phyloP scores from a whole-genome alignment of 768 basidiomycete species.

The Trametes maxima region DNA sequence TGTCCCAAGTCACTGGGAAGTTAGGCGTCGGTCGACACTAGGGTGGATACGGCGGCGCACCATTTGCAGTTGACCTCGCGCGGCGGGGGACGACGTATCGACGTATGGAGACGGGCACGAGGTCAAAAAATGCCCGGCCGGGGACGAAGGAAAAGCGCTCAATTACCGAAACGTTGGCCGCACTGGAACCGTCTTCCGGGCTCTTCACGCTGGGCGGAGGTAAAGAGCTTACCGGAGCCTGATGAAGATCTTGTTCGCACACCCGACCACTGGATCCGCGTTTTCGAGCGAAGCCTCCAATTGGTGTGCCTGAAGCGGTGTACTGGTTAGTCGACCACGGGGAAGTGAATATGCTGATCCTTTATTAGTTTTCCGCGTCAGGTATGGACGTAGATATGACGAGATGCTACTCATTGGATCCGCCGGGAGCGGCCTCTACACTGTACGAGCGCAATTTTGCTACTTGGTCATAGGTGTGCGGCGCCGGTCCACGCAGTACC shows the following conservation, averaged over 20 bases:
- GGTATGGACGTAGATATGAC: background rate
- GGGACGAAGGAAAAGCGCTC: background rate
- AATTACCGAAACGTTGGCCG: background rate
- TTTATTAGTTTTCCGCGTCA: background rate
- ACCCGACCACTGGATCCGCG: background rate
- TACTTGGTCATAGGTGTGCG: too few relatives aligned
- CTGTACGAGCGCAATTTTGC: too few relatives aligned
- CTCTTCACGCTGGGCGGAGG: conserved; percentile 13
- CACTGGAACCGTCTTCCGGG: background rate
- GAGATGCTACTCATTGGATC: too few relatives aligned
- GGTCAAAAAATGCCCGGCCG: background rate
- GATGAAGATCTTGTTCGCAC: conserved; percentile 1
- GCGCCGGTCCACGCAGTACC: background rate
- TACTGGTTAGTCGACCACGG: background rate
- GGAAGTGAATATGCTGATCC: background rate
- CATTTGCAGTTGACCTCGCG: too few relatives aligned
- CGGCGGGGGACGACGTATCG: background rate
- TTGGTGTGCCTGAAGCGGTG: conserved; percentile 10
- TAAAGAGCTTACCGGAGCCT: conserved; percentile 20
- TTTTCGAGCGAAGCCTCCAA: background rate
- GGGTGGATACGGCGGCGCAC: too few relatives aligned
- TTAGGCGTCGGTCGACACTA: too few relatives aligned
- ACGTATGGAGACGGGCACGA: background rate
- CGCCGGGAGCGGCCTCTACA: too few relatives aligned
- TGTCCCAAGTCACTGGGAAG: too few relatives aligned